phyloP scores from a whole-genome alignment of 352 stramenopile genomes.

The Pythium aphanidermatum region DNA sequence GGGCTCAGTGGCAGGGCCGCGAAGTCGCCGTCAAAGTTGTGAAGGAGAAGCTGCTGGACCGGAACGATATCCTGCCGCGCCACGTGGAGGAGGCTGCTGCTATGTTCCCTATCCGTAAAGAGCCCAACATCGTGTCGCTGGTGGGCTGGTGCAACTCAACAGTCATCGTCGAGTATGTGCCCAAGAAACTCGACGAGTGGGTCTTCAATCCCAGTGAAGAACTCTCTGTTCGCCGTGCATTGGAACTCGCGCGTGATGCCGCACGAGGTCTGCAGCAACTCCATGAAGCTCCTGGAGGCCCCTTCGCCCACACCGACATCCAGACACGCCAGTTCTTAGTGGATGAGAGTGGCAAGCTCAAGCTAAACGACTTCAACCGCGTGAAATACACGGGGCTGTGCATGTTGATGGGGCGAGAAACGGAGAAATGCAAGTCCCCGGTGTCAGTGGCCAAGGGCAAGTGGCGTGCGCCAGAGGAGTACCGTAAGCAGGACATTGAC shows the following conservation, averaged over 20 bases:
- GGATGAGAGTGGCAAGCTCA: constrained; percentile 39
- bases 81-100: constrained; percentile 66
- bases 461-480: constrained; percentile 76
- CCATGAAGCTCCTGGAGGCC: constrained; percentile 51
- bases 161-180: constrained; percentile 70
- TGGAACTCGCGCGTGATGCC: constrained; percentile 48
- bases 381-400: constrained; percentile 59
- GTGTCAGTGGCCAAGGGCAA: constrained; percentile 71
- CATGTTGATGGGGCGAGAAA: constrained; percentile 27
- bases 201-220: constrained; percentile 42
- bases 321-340: constrained; percentile 78
- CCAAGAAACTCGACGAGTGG: constrained; percentile 48
- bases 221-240: constrained; percentile 36
- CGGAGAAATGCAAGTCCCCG: constrained; percentile 50
- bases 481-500: constrained; percentile 31
- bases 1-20: constrained; percentile 63
- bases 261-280: constrained; percentile 57
- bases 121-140: constrained; percentile 63
- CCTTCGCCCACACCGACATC: constrained; percentile 76
- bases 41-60: constrained; percentile 47
- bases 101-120: constrained; percentile 63
- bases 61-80: constrained; percentile 55
- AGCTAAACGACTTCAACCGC: constrained; percentile 82
- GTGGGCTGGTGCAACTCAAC: constrained; percentile 75
- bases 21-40: constrained; percentile 65